Percentiles rank a stretch among this genome's conserved stretches.
These are phyloP conservation scores for Kodamaea neixiangensis DNA, from an alignment of 805 yeast species.

Conservation along the genomic window DNA sequence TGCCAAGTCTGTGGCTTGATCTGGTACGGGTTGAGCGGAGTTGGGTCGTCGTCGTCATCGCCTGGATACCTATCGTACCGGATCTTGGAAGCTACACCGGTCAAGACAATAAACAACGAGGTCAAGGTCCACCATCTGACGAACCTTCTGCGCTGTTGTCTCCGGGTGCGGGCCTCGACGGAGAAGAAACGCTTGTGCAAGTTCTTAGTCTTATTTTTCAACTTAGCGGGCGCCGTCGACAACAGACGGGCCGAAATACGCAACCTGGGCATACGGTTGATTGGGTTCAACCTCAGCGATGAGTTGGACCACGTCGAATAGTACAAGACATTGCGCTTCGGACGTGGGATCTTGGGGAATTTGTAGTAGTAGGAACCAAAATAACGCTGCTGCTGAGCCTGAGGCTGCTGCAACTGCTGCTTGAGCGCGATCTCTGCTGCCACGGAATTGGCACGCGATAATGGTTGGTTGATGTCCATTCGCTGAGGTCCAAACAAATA, in stretches of 20 bases:
- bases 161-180: conserved; percentile 40
- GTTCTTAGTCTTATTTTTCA: conserved; percentile 37
- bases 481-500: conserved; percentile 35
- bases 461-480: conserved; percentile 43
- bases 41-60: conserved; percentile 27
- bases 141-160: conserved; percentile 43
- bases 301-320: conserved; percentile 47
- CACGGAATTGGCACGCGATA: conserved; percentile 41
- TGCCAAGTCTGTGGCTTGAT: conserved; percentile 82
- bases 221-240: conserved; percentile 37
- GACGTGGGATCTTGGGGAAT: conserved; percentile 58
- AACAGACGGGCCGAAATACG: conserved; percentile 32
- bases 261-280: conserved; percentile 20
- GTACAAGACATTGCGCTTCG: conserved; percentile 54
- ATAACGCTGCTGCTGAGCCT: conserved; percentile 16
- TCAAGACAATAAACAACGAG: conserved; percentile 52
- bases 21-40: conserved; percentile 36
- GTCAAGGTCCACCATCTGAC: conserved; percentile 58
- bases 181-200: conserved; percentile 44
- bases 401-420: conserved; percentile 14
- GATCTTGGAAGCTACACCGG: conserved; percentile 54
- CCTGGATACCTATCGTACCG: conserved; percentile 31
- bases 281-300: conserved; percentile 21
- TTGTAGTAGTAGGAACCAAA: conserved; percentile 35
- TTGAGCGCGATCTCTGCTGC: conserved; percentile 33